Evolutionary conservation across 1,284 basidiomycete genomes (phyloP), one percentile per base, ranked within the genome.

Genomic region (Melampsora allii-populina): DNA sequence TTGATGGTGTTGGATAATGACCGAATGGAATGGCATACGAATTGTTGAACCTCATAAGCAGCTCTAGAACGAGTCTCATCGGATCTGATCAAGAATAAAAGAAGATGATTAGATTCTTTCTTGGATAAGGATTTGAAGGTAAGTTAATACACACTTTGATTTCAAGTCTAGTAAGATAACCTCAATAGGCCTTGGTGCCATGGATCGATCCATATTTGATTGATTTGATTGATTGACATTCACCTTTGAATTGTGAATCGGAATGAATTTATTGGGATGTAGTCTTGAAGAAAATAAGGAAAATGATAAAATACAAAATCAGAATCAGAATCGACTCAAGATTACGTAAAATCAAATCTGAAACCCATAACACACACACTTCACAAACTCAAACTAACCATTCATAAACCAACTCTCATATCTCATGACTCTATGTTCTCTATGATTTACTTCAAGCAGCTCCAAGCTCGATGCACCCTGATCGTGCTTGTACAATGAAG

Each of bases 21-120:
- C 31, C 27, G 21, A 39, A 39, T 6, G 4, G 39, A 42, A 29
- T 12, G 46, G 46, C 71, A 19, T 59, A 74, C 71, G 50, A 67
- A 75, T 75, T 75, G 72, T 63, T 75, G 72, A 45, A 75, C 65
- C 63, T 75, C 72, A 39, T 50, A 59, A 42, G 72, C 72, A 17
- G 72, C 72, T 60, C 72, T 56, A 31, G 72, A 75, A 31, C 72
- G 64, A 21, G 66, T 58, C 45, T 75, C 72, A 60, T 75, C 72
- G 46, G 72, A 75, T 63, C 72, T 74, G 53, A 56, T 12, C n/a
- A 56, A 29, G 59, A 14, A 61, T 61, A 31, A 7, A 19, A 63
- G 12, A 64, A 3, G 39, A 42, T 46, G 42, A 42, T 42, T 17
- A 24, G 27, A 53, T 63, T 9, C 12, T 29, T 45, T 39, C 42